Conservation (phyloP, 352 stramenopile genomes). For the Pythium biforme region DNA sequence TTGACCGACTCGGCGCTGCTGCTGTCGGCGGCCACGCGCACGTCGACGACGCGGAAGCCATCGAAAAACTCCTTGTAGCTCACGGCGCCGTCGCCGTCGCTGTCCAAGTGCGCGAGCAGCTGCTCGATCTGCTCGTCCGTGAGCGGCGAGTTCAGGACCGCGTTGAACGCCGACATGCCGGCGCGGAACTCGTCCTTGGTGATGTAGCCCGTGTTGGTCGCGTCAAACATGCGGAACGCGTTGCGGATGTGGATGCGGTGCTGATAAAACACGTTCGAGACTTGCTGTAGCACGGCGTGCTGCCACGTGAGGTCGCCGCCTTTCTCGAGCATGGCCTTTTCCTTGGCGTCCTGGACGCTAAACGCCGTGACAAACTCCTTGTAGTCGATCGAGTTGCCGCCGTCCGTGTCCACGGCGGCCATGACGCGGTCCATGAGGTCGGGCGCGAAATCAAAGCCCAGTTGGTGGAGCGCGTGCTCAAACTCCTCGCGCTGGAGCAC, state of each 20-base stretch:
- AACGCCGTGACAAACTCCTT: slow-evolving; percentile 93
- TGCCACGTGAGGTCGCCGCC: slow-evolving; percentile 84
- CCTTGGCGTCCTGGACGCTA: slow-evolving; percentile 76
- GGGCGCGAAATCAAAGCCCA: slow-evolving; percentile 60
- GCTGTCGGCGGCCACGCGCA: slow-evolving; percentile 40
- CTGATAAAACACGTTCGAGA: slow-evolving; percentile 94
- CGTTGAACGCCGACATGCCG: slow-evolving; percentile 86
- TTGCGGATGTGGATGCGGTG: slow-evolving; percentile 92
- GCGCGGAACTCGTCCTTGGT: slow-evolving; percentile 83
- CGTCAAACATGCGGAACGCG: slow-evolving; percentile 92
- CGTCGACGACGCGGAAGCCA: slow-evolving; percentile 87
- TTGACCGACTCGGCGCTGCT: slow-evolving; percentile 8
- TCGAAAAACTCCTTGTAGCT: slow-evolving; percentile 95
- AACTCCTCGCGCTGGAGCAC: slow-evolving; percentile 80
- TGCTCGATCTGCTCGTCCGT: slow-evolving; percentile 92
- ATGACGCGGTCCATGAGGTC: slow-evolving; percentile 77
- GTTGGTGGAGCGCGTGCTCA: slow-evolving; percentile 57
- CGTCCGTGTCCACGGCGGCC: slow-evolving; percentile 85
- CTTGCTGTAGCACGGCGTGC: slow-evolving; percentile 90
- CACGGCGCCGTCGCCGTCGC: slow-evolving; percentile 88
- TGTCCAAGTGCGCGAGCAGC: slow-evolving; percentile 85
- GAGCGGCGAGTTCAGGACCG: slow-evolving; percentile 87
- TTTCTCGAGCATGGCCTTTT: slow-evolving; percentile 48
- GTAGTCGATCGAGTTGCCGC: slow-evolving; percentile 89
- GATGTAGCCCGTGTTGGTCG: slow-evolving; percentile 78